These are phyloP conservation scores for Rhynchospora tenuis DNA, from an alignment of 176 grass and related monocot genomes.

Conservation along the genomic window DNA sequence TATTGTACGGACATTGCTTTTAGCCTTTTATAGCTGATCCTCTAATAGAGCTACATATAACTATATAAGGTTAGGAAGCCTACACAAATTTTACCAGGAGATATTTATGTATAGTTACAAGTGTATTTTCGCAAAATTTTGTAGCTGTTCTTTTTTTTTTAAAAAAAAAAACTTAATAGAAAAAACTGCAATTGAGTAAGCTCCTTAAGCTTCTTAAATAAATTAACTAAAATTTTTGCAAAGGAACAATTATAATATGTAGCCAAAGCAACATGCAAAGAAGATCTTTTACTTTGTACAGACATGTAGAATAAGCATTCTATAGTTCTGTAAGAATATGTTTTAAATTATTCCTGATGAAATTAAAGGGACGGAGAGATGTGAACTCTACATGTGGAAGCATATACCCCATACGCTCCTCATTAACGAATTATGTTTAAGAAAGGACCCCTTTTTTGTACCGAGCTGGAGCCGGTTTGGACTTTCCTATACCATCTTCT, in stretches of 20 bases:
- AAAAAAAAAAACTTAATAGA: neutral
- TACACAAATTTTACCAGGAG: neutral
- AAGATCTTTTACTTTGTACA: slow-evolving; percentile 18
- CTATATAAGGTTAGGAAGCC: neutral
- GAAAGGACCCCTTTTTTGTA: slow-evolving; percentile 6
- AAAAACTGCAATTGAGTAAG: neutral
- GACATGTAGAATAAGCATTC: slow-evolving; percentile 16
- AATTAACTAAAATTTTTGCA: neutral
- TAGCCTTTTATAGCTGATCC: neutral
- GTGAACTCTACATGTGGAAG: slow-evolving; percentile 27
- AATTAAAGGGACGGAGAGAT: slow-evolving; percentile 15
- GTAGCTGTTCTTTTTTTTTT: neutral
- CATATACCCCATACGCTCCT: slow-evolving; percentile 12
- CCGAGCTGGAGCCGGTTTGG: slow-evolving; percentile 35
- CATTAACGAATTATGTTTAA: slow-evolving; percentile 12
- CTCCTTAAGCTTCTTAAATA: neutral
- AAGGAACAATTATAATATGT: slow-evolving; percentile 29
- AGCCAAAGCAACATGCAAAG: neutral
- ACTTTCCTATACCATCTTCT: slow-evolving; percentile 26
- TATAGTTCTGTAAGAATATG: neutral
- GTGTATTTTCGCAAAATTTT: neutral
- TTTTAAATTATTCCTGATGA: neutral
- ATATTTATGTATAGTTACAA: neutral
- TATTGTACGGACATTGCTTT: neutral
- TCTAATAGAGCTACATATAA: neutral